phyloP scores from a whole-genome alignment of 1,139 yeast species.

The Schizosaccharomyces versatilis region DNA sequence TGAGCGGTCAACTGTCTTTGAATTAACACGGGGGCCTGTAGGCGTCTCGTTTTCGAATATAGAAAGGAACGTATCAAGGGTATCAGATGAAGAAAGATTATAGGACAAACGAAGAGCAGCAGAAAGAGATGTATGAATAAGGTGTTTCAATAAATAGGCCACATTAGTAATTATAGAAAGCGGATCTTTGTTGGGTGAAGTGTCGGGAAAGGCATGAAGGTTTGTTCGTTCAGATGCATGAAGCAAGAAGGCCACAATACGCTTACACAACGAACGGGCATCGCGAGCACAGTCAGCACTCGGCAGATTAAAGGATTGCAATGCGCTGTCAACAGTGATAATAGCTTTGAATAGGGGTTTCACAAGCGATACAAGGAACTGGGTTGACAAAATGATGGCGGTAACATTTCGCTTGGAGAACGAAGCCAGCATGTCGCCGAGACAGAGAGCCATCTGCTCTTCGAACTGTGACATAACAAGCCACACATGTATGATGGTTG shows the following conservation, averaged over 20 bases:
- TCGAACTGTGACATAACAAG: constrained; percentile 69
- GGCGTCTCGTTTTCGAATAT: background rate
- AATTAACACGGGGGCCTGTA: background rate
- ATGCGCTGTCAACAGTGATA: constrained; percentile 22
- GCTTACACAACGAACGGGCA: constrained; percentile 53
- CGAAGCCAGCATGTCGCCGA: constrained; percentile 74
- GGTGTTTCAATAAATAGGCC: too few relatives aligned
- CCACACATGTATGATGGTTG: constrained; percentile 65
- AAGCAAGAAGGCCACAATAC: constrained; percentile 24
- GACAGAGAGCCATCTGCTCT: constrained; percentile 77
- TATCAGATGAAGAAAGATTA: background rate
- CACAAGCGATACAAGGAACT: constrained; percentile 47
- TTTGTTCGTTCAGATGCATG: constrained; percentile 24
- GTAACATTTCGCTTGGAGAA: constrained; percentile 58
- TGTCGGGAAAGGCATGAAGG: too few relatives aligned
- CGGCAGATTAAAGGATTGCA: constrained; percentile 2
- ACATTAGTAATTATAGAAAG: too few relatives aligned
- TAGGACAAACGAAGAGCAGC: background rate
- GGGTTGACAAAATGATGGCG: constrained; percentile 52
- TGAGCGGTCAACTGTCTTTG: too few relatives aligned
- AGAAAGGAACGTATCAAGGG: background rate
- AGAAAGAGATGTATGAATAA: background rate
- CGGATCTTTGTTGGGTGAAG: too few relatives aligned
- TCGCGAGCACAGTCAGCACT: constrained; percentile 32
- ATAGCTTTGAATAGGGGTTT: constrained; percentile 60